Percentiles rank a stretch among this genome's conserved stretches.
Conservation (phyloP, 192 early-diverging fungal species). For the Phlyctochytrium planicorne region DNA sequence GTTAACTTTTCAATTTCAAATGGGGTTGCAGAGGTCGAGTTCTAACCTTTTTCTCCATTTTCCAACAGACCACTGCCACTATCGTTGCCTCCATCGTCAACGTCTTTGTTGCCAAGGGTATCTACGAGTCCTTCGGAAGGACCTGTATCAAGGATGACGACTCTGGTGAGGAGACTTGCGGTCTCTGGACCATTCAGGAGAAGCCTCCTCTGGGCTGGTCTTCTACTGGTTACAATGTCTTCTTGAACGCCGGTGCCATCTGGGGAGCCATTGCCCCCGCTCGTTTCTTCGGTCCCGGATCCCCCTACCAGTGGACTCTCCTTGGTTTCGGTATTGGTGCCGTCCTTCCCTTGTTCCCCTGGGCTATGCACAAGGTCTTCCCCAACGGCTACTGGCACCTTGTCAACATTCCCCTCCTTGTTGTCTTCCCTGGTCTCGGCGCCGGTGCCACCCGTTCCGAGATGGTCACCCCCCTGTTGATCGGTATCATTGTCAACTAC, state of each 20-base stretch:
- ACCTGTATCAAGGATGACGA: not conserved
- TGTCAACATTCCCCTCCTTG: not conserved
- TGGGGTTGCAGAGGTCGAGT: constrained; percentile 70
- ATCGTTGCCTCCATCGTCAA: constrained; percentile 56
- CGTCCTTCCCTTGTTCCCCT: constrained; percentile 37
- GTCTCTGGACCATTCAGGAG: constrained; percentile 10
- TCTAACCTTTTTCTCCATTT: constrained; percentile 51
- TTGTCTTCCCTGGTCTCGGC: no score
- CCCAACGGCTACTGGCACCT: no score
- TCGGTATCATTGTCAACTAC: no score
- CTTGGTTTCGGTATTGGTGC: constrained; percentile 29
- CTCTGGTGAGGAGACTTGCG: not conserved
- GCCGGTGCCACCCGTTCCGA: no score
- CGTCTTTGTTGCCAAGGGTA: constrained; percentile 13
- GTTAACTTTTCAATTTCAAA: no score
- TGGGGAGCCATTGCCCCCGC: no score
- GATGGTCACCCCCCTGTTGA: no score
- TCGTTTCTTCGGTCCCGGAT: no score
- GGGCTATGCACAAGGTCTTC: constrained; percentile 39
- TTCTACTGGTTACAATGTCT: no score
- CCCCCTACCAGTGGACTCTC: no score
- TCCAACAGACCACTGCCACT: constrained; percentile 56
- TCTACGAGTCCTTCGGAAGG: constrained; percentile 22
- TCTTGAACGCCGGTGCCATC: no score
- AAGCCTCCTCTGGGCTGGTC: constrained; percentile 31